Base-by-base conservation (phyloP, 306 rosid species). In the Lathyrus aphaca region DNA sequence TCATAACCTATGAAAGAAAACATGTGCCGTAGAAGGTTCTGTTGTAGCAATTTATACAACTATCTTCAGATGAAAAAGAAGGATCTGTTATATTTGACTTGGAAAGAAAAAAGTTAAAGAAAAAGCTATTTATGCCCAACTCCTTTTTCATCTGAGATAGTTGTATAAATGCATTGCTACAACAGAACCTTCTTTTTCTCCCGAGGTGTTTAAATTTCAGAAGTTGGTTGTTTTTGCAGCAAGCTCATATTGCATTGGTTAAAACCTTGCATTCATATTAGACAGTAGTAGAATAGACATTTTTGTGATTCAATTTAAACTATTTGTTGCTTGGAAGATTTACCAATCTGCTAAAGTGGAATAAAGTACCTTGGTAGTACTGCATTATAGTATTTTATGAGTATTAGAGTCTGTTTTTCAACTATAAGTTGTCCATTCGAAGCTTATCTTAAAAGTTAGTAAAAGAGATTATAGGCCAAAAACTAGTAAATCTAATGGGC, bases 341-440 rank as follows among this genome's bases (percentile, higher is more conserved):
- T 49, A 32, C 42, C 51, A 32, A 68, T 50, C 44, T 71, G 42
- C 62, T 65, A 32, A 40, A 50, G 73, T 65, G 46, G 57, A 64
- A 71, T 70, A 32, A 75, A 56, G 43, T 42, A 23, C 49, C n/a
- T n/a, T n/a, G n/a, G n/a, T n/a, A n/a, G n/a, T n/a, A n/a, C n/a
- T n/a, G n/a, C n/a, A n/a, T n/a, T n/a, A n/a, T n/a, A n/a, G n/a
- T n/a, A n/a, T n/a, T n/a, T n/a, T n/a, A n/a, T n/a, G n/a, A n/a
- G n/a, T n/a, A n/a, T n/a, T n/a, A n/a, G n/a, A n/a, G 69, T 10
- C 25, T 12, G 21, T 38, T 76, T 51, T 25, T 55, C 4, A 21
- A 45, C 30, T 38, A 13, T n/a, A 42, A 66, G 19, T 56, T 56
- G 49, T 54, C 64, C 56, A n/a, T 45, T 54, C 10, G 39, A 56